phyloP scores from a whole-genome alignment of 495 filamentous ascomycete species.

The Massariosphaeria phaeospora region DNA sequence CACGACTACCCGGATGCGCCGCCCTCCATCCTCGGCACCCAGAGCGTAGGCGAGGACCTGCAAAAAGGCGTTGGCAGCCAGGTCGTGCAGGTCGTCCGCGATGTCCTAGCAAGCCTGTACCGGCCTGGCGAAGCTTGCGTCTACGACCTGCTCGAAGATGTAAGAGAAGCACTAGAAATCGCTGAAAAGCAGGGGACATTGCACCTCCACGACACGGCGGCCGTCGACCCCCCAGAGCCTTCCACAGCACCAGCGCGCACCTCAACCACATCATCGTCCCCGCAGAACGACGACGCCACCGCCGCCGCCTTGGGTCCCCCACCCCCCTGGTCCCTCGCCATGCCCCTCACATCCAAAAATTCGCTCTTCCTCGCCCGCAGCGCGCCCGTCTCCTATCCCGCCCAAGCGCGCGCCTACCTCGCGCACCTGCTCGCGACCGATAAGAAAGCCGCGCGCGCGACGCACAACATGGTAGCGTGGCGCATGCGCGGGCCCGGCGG shows the following conservation, averaged over 20 bases:
- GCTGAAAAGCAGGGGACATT: slow-evolving; percentile 20
- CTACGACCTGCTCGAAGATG: slow-evolving; percentile 75
- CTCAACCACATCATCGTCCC: background rate
- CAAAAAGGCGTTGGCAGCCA: slow-evolving; percentile 62
- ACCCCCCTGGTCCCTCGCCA: slow-evolving; percentile 67
- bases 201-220: slow-evolving; percentile 8
- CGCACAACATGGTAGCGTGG: slow-evolving; percentile 83
- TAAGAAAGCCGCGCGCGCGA: slow-evolving; percentile 74
- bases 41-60: slow-evolving; percentile 49
- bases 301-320: slow-evolving; percentile 39
- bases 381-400: slow-evolving; percentile 58
- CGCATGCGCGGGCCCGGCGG: slow-evolving; percentile 52
- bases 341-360: slow-evolving; percentile 71
- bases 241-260: background rate
- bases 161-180: slow-evolving; percentile 47
- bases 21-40: slow-evolving; percentile 65
- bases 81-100: slow-evolving; percentile 59
- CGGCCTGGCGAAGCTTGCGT: slow-evolving; percentile 74
- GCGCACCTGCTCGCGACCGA: slow-evolving; percentile 71
- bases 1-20: slow-evolving; percentile 64
- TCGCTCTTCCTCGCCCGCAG: slow-evolving; percentile 81
- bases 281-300: slow-evolving; percentile 33
- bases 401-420: slow-evolving; percentile 63
- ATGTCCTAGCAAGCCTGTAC: slow-evolving; percentile 61
- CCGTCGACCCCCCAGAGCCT: slow-evolving; percentile 12